These are phyloP conservation scores for Colletotrichum sp. DNA, from an alignment of 2,329 filamentous ascomycete genomes.

Conservation along the genomic window DNA sequence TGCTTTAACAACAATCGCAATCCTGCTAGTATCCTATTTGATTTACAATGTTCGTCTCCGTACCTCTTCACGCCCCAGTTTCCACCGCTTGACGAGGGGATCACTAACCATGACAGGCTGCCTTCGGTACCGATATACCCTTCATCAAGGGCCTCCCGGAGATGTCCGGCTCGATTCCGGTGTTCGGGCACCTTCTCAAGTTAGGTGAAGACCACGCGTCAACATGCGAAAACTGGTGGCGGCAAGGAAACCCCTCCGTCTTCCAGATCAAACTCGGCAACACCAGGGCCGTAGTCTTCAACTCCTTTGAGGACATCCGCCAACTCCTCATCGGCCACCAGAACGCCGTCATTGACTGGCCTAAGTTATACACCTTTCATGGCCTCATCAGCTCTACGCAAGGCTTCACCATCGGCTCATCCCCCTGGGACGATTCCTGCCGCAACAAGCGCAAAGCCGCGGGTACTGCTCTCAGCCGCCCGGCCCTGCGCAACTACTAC, in stretches of 20 bases:
- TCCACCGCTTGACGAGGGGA: not conserved
- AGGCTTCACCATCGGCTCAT: not conserved
- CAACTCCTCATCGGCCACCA: not conserved
- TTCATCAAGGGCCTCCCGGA: slow-evolving; percentile 67
- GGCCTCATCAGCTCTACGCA: not conserved
- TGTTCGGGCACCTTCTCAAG: slow-evolving; percentile 67
- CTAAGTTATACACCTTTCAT: not conserved
- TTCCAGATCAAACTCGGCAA: not conserved
- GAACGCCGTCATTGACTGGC: not conserved
- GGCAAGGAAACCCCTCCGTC: not conserved
- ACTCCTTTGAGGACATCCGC: not conserved
- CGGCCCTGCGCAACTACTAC: not conserved
- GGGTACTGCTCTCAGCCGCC: not conserved
- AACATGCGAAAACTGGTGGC: not conserved
- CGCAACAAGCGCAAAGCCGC: not conserved
- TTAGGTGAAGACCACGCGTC: slow-evolving; percentile 29
- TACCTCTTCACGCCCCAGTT: fast-evolving
- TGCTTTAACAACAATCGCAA: not conserved
- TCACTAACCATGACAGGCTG: not conserved
- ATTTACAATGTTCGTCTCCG: not conserved
- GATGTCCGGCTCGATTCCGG: slow-evolving; percentile 71
- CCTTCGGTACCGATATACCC: slow-evolving; percentile 57
- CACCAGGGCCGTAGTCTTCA: not conserved
- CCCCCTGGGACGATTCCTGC: not conserved
- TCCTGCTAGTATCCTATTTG: not conserved